Evolutionary conservation across 202 grass and related monocot genomes (phyloP).

Genomic region (Cymbopogon flexuosus): DNA sequence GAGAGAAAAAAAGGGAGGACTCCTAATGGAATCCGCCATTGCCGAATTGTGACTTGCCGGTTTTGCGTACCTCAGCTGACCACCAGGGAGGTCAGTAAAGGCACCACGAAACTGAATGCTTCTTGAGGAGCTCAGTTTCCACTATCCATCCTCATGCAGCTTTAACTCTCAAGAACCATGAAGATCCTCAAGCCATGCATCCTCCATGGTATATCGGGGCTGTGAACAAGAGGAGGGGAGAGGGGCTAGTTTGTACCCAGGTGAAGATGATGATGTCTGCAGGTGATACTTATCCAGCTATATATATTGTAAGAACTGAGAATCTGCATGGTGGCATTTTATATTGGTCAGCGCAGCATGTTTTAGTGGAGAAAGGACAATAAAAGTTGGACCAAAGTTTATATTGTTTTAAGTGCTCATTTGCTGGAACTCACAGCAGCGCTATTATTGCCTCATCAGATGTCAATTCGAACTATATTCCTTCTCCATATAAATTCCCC

Average conservation of each 20-base stretch:
- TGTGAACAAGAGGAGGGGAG: slow-evolving; percentile 25
- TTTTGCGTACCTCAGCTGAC: slow-evolving; percentile 44
- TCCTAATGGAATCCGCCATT: slow-evolving; percentile 57
- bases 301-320: slow-evolving; percentile 40
- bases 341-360: slow-evolving; percentile 42
- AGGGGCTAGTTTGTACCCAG: slow-evolving; percentile 25
- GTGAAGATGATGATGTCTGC: slow-evolving; percentile 26
- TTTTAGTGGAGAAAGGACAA: slow-evolving; percentile 48
- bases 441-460: slow-evolving; percentile 16
- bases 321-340: slow-evolving; percentile 41
- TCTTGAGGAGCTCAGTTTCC: slow-evolving; percentile 29
- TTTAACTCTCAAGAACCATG: slow-evolving; percentile 57
- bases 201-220: slow-evolving; percentile 32
- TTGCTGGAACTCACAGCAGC: slow-evolving; percentile 38
- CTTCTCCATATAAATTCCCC: slow-evolving; percentile 32
- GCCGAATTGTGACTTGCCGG: slow-evolving; percentile 85
- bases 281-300: slow-evolving; percentile 26
- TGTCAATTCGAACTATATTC: slow-evolving; percentile 38
- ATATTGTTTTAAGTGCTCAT: slow-evolving; percentile 41
- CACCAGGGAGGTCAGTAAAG: slow-evolving; percentile 30
- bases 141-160: slow-evolving; percentile 25
- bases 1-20: slow-evolving; percentile 7
- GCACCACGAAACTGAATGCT: slow-evolving; percentile 29
- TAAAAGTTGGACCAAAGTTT: slow-evolving; percentile 34
- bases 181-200: slow-evolving; percentile 56